These are phyloP conservation scores for Verticillium tricorpus DNA, from an alignment of 2,329 filamentous ascomycete genomes.

Conservation along the genomic window DNA sequence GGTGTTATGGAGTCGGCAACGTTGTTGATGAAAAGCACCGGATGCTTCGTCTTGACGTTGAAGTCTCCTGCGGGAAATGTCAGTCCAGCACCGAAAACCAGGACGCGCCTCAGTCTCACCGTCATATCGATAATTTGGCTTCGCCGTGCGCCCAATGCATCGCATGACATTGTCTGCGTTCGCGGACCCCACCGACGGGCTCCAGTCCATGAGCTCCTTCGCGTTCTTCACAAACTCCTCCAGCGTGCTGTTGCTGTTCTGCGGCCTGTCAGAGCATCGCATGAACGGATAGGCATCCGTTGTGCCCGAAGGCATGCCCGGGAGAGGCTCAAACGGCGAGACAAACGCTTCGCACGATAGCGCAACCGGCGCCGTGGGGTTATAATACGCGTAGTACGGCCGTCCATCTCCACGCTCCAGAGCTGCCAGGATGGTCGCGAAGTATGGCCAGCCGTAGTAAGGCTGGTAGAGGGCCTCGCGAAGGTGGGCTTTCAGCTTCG, in stretches of 20 bases:
- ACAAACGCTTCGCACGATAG: conserved; percentile 8
- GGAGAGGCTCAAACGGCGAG: conserved; percentile 23
- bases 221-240: conserved; percentile 29
- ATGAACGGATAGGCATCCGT: conserved; percentile 40
- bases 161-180: conserved; percentile 33
- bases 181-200: conserved; percentile 36
- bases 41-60: conserved; percentile 30
- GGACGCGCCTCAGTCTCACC: conserved; percentile 13
- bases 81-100: not conserved
- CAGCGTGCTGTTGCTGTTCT: conserved; percentile 18
- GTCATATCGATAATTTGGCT: conserved; percentile 34
- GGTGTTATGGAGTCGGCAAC: conserved; percentile 43
- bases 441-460: conserved; percentile 30
- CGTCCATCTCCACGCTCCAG: conserved; percentile 39
- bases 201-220: conserved; percentile 27
- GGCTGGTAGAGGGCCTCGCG: conserved; percentile 40
- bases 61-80: conserved; percentile 14
- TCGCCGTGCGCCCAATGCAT: conserved; percentile 32
- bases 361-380: conserved; percentile 1
- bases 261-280: conserved; percentile 37
- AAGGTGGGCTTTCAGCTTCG: conserved; percentile 37
- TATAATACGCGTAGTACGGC: conserved; percentile 31
- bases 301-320: conserved; percentile 26
- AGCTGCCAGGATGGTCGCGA: conserved; percentile 38
- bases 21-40: conserved; percentile 41